Evolutionary conservation across 139 green algal species (phyloP).

Genomic region (Tetraselmis striata): DNA sequence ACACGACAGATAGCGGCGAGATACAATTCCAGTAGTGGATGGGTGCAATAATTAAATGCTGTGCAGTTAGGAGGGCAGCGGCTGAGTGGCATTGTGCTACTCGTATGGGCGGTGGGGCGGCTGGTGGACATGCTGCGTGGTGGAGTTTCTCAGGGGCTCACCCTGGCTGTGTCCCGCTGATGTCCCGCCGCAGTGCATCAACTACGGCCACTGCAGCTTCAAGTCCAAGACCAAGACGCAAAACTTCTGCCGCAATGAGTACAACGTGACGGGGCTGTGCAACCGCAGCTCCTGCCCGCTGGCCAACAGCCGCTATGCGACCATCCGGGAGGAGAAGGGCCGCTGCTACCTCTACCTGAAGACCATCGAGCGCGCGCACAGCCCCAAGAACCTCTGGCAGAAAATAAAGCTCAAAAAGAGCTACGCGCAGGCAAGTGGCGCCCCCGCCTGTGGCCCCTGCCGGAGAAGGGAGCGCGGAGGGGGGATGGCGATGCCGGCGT

Average conservation of each 20-base stretch:
- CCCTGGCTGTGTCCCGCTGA: no score
- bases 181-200: constrained; percentile 96
- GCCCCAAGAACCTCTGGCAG: constrained; percentile 92
- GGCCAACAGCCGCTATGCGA: constrained; percentile 93
- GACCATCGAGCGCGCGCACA: constrained; percentile 93
- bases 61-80: neutral
- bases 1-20: neutral
- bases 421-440: constrained; percentile 52
- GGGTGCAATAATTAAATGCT: neutral
- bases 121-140: no score
- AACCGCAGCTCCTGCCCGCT: constrained; percentile 90
- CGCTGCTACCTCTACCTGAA: constrained; percentile 95
- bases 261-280: constrained; percentile 96
- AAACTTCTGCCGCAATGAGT: constrained; percentile 97
- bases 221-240: constrained; percentile 82
- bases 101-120: neutral
- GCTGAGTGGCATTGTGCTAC: neutral
- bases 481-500: no score
- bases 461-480: no score
- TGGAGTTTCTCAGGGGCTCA: no score
- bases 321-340: constrained; percentile 72
- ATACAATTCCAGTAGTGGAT: neutral
- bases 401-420: constrained; percentile 79
- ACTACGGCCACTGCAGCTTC: constrained; percentile 92
- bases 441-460: neutral